Conservation (phyloP, 805 yeast genomes). For the Alloascoidea hylecoeti region DNA sequence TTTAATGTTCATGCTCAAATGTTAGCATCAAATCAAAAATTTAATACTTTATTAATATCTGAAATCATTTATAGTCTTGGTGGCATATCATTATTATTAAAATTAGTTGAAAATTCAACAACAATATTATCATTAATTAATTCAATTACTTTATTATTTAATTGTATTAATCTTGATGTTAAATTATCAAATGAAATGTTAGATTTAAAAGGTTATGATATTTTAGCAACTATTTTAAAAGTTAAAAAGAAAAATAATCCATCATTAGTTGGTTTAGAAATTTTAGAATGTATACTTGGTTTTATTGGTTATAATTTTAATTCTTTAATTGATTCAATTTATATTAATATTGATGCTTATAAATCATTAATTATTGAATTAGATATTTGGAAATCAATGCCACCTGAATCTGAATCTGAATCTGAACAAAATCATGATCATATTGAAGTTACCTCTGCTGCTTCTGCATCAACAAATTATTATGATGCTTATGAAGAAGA, state of each 20-base stretch:
- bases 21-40: slow-evolving; percentile 4
- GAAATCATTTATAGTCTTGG: slow-evolving; percentile 24
- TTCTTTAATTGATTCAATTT: slow-evolving; percentile 39
- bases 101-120: slow-evolving; percentile 28
- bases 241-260: slow-evolving; percentile 23
- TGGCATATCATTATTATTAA: slow-evolving; percentile 32
- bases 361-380: slow-evolving; percentile 45
- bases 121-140: slow-evolving; percentile 19
- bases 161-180: slow-evolving; percentile 30
- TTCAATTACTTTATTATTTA: slow-evolving; percentile 26
- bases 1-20: slow-evolving; percentile 10
- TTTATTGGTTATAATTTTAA: slow-evolving; percentile 41
- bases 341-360: slow-evolving; percentile 43
- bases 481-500: too few species aligned
- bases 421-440: too few species aligned
- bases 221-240: slow-evolving; percentile 37
- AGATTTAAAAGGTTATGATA: slow-evolving; percentile 42
- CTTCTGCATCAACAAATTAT: too few species aligned
- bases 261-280: slow-evolving; percentile 18
- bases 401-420: too few species aligned
- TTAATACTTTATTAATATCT: slow-evolving; percentile 8
- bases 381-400: slow-evolving; percentile 46
- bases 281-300: slow-evolving; percentile 32
- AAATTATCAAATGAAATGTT: slow-evolving; percentile 44
- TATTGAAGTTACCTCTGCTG: too few species aligned